These are phyloP conservation scores for Zygotorulaspora chibaensis DNA, from an alignment of 805 yeast genomes.

Conservation along the genomic window DNA sequence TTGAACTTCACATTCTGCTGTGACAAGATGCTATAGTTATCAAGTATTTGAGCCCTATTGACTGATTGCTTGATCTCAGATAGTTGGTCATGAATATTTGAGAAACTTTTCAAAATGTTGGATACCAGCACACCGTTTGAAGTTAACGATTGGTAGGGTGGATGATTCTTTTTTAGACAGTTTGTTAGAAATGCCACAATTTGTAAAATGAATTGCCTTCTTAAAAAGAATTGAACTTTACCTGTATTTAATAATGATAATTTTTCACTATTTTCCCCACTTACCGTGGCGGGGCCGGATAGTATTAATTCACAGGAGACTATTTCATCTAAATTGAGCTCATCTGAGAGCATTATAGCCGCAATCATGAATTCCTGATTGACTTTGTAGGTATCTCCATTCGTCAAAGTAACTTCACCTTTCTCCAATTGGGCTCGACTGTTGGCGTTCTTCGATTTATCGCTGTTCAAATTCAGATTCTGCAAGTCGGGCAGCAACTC, in stretches of 20 bases:
- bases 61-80: constrained; percentile 49
- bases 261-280: constrained; percentile 13
- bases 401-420: constrained; percentile 47
- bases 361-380: constrained; percentile 62
- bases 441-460: constrained; percentile 39
- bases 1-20: constrained; percentile 50
- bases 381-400: constrained; percentile 47
- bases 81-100: constrained; percentile 53
- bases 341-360: constrained; percentile 55
- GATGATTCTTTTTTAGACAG: constrained; percentile 17
- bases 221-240: constrained; percentile 57
- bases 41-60: constrained; percentile 50
- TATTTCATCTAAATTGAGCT: constrained; percentile 71
- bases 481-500: constrained; percentile 45
- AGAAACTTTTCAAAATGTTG: constrained; percentile 51
- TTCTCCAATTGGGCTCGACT: constrained; percentile 46
- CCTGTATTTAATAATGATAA: constrained; percentile 54
- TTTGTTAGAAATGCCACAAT: constrained; percentile 45
- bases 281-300: constrained; percentile 26
- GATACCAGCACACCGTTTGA: constrained; percentile 33
- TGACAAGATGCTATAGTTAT: constrained; percentile 44
- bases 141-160: constrained; percentile 15
- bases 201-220: constrained; percentile 72
- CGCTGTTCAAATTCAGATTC: constrained; percentile 40
- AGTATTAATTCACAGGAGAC: constrained; percentile 65